Evolutionary conservation across 2,329 filamentous ascomycete species (phyloP), one percentile per base, ranked within the genome.

Genomic region (Hypoxylon sp.): DNA sequence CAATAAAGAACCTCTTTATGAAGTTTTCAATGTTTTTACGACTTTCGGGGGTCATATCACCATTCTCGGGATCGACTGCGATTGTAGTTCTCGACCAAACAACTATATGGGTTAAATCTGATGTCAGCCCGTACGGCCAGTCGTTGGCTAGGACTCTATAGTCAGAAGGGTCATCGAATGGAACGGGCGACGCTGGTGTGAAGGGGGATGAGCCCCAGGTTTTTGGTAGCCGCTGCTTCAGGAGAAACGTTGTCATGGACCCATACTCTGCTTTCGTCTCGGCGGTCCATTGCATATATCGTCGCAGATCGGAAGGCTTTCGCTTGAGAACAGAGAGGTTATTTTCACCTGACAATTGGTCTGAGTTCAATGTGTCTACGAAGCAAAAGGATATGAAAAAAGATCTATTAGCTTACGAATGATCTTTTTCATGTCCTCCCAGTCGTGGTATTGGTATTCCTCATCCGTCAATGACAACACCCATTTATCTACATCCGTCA

Each of bases 51-150:
- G 91, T 93, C 79, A 96, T 81, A 68, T 94, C 89, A 8, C 91
- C 93, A 0, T 85, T 91, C 17, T 79, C 80, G 0, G 86, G 77
- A 68, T 96, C 90, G 2, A 91, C 91, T 22, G 90, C 85, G 64
- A 97, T 89, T 13, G 83, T 80, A 41, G 94, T 95, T 74, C 96
- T 94, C 53, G 90, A 91, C 94, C 94, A 98, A 43, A 97, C 89
- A 28, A 97, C 92, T 19, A 97, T 85, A 75, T 98, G 94, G n/a
- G 89, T 82, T 70, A 90, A 86, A 56, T 83, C 84, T 0, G 82
- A 74, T 0, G 81, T 82, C 50, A 97, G 79, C 3, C 92, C 93
- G 72, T 97, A 97, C 0, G 94, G 94, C 94, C 93, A 98, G 82
- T 97, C 94, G 73, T 98, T 97, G 74, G 88, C 82, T 46, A 97